Base-by-base conservation (phyloP, 1,284 basidiomycete species). In the Cutaneotrichosporon mucoides region DNA sequence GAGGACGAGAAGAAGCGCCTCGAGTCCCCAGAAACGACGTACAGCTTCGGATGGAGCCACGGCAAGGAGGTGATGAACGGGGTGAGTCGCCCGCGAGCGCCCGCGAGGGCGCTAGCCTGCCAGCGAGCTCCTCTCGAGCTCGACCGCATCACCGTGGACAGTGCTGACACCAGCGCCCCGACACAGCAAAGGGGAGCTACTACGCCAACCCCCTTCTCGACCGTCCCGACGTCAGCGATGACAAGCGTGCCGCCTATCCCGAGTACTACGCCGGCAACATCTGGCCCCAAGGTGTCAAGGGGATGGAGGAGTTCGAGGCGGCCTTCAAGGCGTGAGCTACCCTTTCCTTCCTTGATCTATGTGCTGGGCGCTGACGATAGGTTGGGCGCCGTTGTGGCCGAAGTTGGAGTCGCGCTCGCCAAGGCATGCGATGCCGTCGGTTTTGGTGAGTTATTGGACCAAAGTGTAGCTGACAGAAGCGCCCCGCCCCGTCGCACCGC, bases 21-120 rank as follows among this genome's bases (percentile, higher is more conserved):
- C 70, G 83, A 85, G 1, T 56, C 69, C 35, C 70, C 74, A 9
- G 70, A 76, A 24, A 68, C 67, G 16, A 67, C 65, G 11, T 81
- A 78, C 65, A 60, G 68, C 42, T 94, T 92, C 75, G 92, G 92
- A 16, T 96, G 92, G 92, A 90, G 88, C 45, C 89, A 92, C 76
- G 92, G 92, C 55, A 94, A 94, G 82, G 92, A 96, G 82, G 85
- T 93, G 42, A 95, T 95, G 92, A 95, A 95, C 68, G 92, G 92
- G 84, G 89, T 88, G 66, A 66, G 76, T 44, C 41, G 24, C n/a
- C n/a, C n/a, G 7, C 15, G 33, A 6, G 15, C 37, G 7, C 12
- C 6, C n/a, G n/a, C n/a, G n/a, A n/a, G n/a, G n/a, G n/a, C n/a
- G n/a, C n/a, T n/a, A n/a, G n/a, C n/a, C n/a, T n/a, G n/a, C n/a